These are phyloP conservation scores for Arthrinium phaeospermum DNA, from an alignment of 2,329 filamentous ascomycete species.

Conservation along the genomic window DNA sequence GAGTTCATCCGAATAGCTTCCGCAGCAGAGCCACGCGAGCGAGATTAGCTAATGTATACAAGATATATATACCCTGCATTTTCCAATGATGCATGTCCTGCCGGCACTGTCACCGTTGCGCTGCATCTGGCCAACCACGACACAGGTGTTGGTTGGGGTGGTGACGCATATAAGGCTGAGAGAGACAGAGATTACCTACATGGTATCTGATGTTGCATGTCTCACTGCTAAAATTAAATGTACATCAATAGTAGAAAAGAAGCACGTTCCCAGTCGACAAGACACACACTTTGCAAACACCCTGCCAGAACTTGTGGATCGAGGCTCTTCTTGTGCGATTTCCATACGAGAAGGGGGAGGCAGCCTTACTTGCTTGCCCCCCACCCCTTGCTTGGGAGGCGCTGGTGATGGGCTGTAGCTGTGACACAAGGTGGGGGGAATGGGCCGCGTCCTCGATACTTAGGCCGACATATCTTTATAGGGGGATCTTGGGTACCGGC, in stretches of 20 bases:
- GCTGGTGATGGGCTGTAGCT: not conserved
- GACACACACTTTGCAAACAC: not conserved
- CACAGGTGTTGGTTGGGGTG: too few species aligned
- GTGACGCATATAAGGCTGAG: not conserved
- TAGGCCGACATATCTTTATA: not conserved
- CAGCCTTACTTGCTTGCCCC: not conserved
- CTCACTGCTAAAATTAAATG: not conserved
- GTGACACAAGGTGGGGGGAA: not conserved
- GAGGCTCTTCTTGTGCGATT: not conserved
- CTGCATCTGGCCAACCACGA: not conserved
- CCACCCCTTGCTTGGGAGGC: conserved; percentile 1
- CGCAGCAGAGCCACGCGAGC: not conserved
- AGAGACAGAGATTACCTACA: not conserved
- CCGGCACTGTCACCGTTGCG: not conserved
- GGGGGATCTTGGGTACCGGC: not conserved
- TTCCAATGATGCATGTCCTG: not conserved
- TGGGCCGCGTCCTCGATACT: not conserved
- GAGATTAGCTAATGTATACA: not conserved
- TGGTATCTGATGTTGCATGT: not conserved
- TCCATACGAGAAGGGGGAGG: not conserved
- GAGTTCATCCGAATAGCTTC: not conserved
- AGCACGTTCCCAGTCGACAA: not conserved
- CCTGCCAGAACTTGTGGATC: not conserved
- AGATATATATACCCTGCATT: not conserved
- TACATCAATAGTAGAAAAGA: not conserved